Conservation (phyloP, 108 stramenopile genomes). For the Pseudonitzschia multistriata region DNA sequence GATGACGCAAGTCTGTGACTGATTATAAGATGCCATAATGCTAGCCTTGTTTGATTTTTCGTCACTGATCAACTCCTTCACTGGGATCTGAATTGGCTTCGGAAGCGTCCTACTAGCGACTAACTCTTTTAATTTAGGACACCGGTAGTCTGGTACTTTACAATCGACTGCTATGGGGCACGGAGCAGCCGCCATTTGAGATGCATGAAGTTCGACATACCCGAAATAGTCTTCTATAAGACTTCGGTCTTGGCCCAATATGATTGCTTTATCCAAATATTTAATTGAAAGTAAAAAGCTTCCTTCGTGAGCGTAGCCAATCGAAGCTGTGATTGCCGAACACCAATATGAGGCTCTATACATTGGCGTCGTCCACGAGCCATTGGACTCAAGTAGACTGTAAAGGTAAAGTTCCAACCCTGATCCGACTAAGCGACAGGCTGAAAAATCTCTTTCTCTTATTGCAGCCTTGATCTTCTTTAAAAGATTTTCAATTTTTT, state of each 20-base stretch:
- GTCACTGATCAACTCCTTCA: slow-evolving; percentile 11
- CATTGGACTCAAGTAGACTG: slow-evolving; percentile 14
- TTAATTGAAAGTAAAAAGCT: slow-evolving; percentile 40
- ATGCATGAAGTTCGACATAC: slow-evolving; percentile 51
- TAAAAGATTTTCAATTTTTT: slow-evolving; percentile 13
- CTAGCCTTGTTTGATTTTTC: not conserved
- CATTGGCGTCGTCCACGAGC: slow-evolving; percentile 28
- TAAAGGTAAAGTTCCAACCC: slow-evolving; percentile 32
- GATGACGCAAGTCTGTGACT: slow-evolving; percentile 39
- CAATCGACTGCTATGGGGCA: slow-evolving; percentile 29
- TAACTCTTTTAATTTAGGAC: not conserved
- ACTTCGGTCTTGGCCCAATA: slow-evolving; percentile 41
- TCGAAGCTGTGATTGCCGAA: slow-evolving; percentile 38
- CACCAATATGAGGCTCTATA: slow-evolving; percentile 48
- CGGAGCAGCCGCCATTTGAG: slow-evolving; percentile 32
- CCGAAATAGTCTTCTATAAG: slow-evolving; percentile 26
- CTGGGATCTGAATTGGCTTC: slow-evolving; percentile 24
- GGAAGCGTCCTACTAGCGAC: slow-evolving; percentile 19
- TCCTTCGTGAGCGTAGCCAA: slow-evolving; percentile 48
- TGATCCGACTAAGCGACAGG: slow-evolving; percentile 30
- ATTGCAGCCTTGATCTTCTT: slow-evolving; percentile 11
- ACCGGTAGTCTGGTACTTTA: slow-evolving; percentile 11
- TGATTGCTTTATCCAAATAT: slow-evolving; percentile 47
- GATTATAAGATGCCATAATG: not conserved
- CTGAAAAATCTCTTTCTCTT: slow-evolving; percentile 29